These are phyloP conservation scores for Macadamia integrifolia DNA, from an alignment of 164 flowering plant genomes.

Conservation along the genomic window DNA sequence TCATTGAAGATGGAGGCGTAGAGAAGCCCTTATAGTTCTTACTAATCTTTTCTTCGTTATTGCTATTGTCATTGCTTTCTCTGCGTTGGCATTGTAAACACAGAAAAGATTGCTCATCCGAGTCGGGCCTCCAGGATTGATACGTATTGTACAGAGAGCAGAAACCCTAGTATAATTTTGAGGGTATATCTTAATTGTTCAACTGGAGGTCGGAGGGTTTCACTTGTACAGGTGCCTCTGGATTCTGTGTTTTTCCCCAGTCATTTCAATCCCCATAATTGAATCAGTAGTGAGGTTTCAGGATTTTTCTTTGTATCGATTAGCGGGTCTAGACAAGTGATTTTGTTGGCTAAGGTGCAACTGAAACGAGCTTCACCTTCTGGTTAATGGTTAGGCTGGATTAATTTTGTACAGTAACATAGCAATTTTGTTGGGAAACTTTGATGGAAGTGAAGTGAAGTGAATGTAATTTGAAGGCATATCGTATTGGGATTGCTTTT, in stretches of 20 bases:
- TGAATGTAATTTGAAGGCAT: constrained; percentile 5
- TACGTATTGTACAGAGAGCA: constrained; percentile 11
- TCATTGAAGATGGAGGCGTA: constrained; percentile 32
- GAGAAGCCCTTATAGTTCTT: constrained; percentile 1
- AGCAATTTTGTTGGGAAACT: not conserved
- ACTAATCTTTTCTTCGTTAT: not conserved
- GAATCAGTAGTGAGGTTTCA: constrained; percentile 2
- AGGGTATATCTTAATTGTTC: not conserved
- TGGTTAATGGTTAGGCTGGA: not conserved
- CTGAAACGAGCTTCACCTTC: not conserved
- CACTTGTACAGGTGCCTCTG: constrained; percentile 2
- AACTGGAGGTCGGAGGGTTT: constrained; percentile 5
- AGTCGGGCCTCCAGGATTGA: not conserved
- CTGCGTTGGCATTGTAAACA: not conserved
- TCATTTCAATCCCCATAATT: not conserved
- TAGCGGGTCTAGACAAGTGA: not conserved
- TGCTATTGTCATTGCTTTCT: not conserved
- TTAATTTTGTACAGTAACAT: constrained; percentile 10
- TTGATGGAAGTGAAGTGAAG: constrained; percentile 9
- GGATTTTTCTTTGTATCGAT: constrained; percentile 3
- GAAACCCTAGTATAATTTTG: constrained; percentile 3
- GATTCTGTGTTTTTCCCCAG: not conserved
- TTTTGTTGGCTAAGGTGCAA: not conserved
- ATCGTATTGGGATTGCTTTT: constrained; percentile 12
- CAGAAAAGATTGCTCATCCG: not conserved